Evolutionary conservation across 169 alveolate species (phyloP).

Genomic region (Perkinsus chesapeaki): DNA sequence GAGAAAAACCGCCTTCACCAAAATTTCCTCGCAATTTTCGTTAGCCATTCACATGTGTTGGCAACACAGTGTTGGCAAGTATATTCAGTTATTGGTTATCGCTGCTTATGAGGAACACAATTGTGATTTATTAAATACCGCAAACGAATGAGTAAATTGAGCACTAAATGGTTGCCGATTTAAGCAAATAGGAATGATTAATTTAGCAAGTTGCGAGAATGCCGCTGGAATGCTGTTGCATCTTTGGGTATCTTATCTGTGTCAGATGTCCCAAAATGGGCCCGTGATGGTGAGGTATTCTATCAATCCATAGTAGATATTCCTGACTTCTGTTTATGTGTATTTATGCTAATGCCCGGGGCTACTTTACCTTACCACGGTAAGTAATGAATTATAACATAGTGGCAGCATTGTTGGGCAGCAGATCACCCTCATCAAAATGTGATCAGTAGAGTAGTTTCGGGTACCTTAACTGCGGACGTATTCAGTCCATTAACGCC

Average conservation of each 20-base stretch:
- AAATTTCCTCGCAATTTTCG: too few relatives aligned
- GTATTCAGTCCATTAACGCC: not conserved
- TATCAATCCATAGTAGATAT: not conserved
- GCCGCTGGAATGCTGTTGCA: not conserved
- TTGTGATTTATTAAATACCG: too few relatives aligned
- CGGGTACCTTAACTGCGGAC: not conserved
- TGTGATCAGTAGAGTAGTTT: not conserved
- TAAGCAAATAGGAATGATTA: not conserved
- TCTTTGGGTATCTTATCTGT: not conserved
- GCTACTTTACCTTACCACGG: not conserved
- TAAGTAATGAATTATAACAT: not conserved
- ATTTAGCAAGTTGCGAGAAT: not conserved
- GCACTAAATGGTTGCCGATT: too few relatives aligned
- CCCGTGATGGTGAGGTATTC: not conserved
- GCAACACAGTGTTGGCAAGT: too few relatives aligned
- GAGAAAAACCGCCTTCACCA: too few relatives aligned
- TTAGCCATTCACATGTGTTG: too few relatives aligned
- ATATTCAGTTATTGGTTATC: too few relatives aligned
- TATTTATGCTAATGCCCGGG: not conserved
- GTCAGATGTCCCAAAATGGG: not conserved
- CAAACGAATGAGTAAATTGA: too few relatives aligned
- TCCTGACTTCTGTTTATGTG: not conserved
- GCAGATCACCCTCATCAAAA: not conserved
- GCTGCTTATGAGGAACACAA: too few relatives aligned
- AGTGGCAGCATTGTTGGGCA: not conserved